A percentile compares a stretch with the other conserved stretches of the same genome.
phyloP scores from a whole-genome alignment of 2,329 filamentous ascomycete species.

The Spiromastix sp. region DNA sequence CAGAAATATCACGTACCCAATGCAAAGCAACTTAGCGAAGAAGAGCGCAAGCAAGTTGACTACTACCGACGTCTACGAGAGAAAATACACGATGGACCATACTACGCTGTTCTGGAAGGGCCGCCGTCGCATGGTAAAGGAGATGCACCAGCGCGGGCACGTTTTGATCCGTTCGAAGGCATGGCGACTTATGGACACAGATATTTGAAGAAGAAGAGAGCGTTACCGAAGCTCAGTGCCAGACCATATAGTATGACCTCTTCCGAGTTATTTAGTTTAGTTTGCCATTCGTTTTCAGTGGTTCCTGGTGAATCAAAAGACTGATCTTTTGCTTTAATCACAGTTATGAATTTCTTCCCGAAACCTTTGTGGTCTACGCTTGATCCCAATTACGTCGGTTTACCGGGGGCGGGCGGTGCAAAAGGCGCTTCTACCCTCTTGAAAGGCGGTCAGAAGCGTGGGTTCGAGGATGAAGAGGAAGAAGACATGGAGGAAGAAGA shows the following conservation, averaged over 20 bases:
- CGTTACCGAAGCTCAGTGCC: conserved; percentile 43
- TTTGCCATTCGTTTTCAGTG: conserved; percentile 4
- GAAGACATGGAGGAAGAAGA: conserved; percentile 16
- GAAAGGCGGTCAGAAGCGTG: conserved; percentile 21
- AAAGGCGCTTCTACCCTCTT: conserved; percentile 19
- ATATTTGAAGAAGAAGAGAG: conserved; percentile 47
- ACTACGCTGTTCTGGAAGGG: conserved; percentile 45
- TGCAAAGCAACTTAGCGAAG: conserved; percentile 21
- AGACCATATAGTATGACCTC: conserved; percentile 43
- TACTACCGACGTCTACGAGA: conserved; percentile 43
- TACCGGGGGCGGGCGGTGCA: conserved; percentile 27
- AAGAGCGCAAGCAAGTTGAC: conserved; percentile 40
- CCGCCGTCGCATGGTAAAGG: conserved; percentile 29
- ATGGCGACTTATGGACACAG: conserved; percentile 51
- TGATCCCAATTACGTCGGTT: conserved; percentile 29
- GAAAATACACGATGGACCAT: conserved; percentile 48
- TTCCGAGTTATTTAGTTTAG: conserved; percentile 1
- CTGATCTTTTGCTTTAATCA: conserved; percentile 2
- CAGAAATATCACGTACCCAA: conserved; percentile 30
- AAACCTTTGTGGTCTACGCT: conserved; percentile 47
- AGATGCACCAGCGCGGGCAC: conserved; percentile 29
- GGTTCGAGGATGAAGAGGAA: conserved; percentile 38
- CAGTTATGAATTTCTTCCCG: conserved; percentile 49
- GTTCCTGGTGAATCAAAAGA: not conserved
- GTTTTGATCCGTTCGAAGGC: conserved; percentile 52